These are phyloP conservation scores for Geotrichum carabidarum DNA, from an alignment of 1,139 yeast species.

Conservation along the genomic window DNA sequence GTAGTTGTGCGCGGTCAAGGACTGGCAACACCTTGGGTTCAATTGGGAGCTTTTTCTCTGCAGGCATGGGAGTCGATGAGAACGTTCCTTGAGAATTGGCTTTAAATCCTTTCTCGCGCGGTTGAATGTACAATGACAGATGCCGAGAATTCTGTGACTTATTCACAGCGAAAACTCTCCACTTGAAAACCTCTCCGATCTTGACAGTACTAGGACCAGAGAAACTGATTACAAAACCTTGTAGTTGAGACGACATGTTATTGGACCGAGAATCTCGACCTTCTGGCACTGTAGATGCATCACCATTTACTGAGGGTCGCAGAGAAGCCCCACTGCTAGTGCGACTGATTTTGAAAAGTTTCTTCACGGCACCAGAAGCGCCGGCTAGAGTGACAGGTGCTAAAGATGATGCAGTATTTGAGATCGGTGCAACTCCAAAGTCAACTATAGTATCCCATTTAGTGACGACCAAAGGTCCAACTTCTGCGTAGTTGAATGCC, in stretches of 20 bases:
- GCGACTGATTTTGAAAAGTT: constrained; percentile 16
- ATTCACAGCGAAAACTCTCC: constrained; percentile 68
- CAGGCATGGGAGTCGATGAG: constrained; percentile 5
- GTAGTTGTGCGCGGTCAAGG: constrained; percentile 37
- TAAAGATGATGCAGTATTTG: constrained; percentile 25
- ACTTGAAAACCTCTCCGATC: constrained; percentile 55
- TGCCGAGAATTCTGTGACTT: constrained; percentile 40
- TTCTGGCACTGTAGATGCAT: constrained; percentile 4
- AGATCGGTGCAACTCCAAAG: constrained; percentile 48
- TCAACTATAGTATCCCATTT: constrained; percentile 61
- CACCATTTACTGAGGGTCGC: constrained; percentile 9
- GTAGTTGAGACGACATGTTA: constrained; percentile 14
- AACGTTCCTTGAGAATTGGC: constrained; percentile 4
- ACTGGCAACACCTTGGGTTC: constrained; percentile 29
- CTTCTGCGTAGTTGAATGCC: constrained; percentile 1
- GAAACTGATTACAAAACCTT: constrained; percentile 56
- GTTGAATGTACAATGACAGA: constrained; percentile 43
- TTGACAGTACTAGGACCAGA: constrained; percentile 58
- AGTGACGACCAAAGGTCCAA: constrained; percentile 44
- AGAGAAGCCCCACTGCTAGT: constrained; percentile 9
- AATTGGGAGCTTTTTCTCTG: constrained; percentile 21
- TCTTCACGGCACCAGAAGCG: constrained; percentile 20
- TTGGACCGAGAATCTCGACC: constrained; percentile 10
- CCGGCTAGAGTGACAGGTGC: constrained; percentile 19
- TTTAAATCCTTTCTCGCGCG: constrained; percentile 19